phyloP scores from a whole-genome alignment of 768 basidiomycete species.

The Hericium erinaceus region DNA sequence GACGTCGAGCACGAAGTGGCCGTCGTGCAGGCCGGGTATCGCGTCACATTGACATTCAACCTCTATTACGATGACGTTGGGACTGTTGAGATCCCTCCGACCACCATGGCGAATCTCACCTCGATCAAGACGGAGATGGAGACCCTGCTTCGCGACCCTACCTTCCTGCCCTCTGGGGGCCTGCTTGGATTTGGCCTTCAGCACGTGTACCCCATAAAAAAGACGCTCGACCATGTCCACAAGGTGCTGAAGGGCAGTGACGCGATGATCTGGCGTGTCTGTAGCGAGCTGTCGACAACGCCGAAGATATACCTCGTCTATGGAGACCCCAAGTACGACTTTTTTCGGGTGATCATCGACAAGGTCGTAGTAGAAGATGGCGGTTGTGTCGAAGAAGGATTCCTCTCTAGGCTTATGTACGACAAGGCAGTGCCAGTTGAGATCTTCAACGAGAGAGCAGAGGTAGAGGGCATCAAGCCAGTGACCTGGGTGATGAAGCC shows the following conservation, averaged over 20 bases:
- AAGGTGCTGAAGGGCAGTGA: constrained; percentile 2
- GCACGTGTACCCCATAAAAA: constrained; percentile 1
- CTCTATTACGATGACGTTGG: constrained; percentile 17
- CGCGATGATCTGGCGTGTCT: not conserved
- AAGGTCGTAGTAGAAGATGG: not conserved
- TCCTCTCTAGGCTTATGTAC: not conserved
- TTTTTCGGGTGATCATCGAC: not conserved
- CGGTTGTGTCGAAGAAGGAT: not conserved
- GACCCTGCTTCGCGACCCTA: not conserved
- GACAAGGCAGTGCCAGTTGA: not conserved
- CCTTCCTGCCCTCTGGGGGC: not conserved
- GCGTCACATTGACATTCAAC: constrained; percentile 38
- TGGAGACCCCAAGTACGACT: not conserved
- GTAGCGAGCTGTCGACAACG: not conserved
- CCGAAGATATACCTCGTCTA: not conserved
- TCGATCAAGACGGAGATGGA: not conserved
- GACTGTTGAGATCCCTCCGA: not conserved
- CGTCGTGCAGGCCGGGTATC: constrained; percentile 28
- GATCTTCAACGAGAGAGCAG: not conserved
- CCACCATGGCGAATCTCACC: not conserved
- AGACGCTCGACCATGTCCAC: not conserved
- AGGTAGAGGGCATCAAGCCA: not conserved
- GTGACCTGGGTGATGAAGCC: constrained; percentile 2
- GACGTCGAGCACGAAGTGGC: constrained; percentile 38
- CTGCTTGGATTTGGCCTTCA: constrained; percentile 2